Conservation (phyloP, 2,329 filamentous ascomycete genomes). For the Colletotrichum tamarilloi region DNA sequence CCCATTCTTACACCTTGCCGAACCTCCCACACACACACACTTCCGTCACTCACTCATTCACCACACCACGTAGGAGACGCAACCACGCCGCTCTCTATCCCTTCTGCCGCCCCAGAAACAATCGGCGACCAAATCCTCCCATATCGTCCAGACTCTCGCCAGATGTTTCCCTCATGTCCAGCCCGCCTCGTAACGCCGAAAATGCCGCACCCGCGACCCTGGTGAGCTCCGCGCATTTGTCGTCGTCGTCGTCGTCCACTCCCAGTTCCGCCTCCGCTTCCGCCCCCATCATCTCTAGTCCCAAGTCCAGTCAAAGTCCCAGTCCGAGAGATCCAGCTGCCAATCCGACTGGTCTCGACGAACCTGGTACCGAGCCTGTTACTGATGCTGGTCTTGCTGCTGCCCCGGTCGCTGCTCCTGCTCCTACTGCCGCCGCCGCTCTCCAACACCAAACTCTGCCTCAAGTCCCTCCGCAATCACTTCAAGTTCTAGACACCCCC, state of each 20-base stretch:
- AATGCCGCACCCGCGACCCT: constrained; percentile 64
- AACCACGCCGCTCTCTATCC: constrained; percentile 24
- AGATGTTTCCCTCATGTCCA: constrained; percentile 71
- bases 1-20: constrained; percentile 10
- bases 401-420: constrained; percentile 8
- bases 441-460: constrained; percentile 24
- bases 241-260: constrained; percentile 9
- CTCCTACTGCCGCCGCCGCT: constrained; percentile 10
- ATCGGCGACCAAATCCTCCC: constrained; percentile 42
- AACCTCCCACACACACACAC: constrained; percentile 17
- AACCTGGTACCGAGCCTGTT: constrained; percentile 10
- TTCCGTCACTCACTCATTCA: neutral
- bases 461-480: constrained; percentile 40
- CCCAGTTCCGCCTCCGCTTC: neutral
- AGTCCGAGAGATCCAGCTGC: constrained; percentile 7
- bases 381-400: constrained; percentile 10
- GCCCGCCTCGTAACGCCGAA: constrained; percentile 60
- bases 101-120: constrained; percentile 28
- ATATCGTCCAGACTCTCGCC: constrained; percentile 47
- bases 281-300: neutral
- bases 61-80: constrained; percentile 1
- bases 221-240: constrained; percentile 49
- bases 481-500: constrained; percentile 34
- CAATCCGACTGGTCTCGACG: constrained; percentile 5
- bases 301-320: constrained; percentile 12